Percentiles rank a stretch among this genome's conserved stretches.
Evolutionary conservation across 805 yeast species (phyloP).

Genomic region (Candida sanyiensis): DNA sequence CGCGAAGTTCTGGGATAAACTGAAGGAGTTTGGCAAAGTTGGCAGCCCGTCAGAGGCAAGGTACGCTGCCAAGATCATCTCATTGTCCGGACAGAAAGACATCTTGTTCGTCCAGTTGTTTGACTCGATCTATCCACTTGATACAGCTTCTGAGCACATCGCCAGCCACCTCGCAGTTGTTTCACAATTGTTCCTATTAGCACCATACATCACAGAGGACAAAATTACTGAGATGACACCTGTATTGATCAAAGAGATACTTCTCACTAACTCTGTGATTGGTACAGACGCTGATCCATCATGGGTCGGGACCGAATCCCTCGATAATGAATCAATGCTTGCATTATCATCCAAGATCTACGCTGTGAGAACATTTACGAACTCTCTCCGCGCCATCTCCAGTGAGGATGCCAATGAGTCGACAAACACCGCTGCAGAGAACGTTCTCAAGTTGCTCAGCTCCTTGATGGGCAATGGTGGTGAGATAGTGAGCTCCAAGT

Average conservation of each 20-base stretch:
- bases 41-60: constrained; percentile 61
- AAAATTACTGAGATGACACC: constrained; percentile 54
- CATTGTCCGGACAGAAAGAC: constrained; percentile 41
- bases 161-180: constrained; percentile 54
- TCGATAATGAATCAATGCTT: constrained; percentile 30
- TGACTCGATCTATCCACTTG: constrained; percentile 45
- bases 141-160: constrained; percentile 33
- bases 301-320: constrained; percentile 44
- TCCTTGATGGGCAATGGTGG: constrained; percentile 73
- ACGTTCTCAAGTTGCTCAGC: constrained; percentile 60
- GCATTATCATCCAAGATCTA: constrained; percentile 44
- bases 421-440: constrained; percentile 48
- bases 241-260: constrained; percentile 53
- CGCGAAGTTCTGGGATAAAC: constrained; percentile 34
- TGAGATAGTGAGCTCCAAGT: constrained; percentile 50
- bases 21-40: constrained; percentile 40
- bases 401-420: constrained; percentile 34
- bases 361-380: constrained; percentile 52
- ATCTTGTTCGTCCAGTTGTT: constrained; percentile 35
- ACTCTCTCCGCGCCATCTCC: constrained; percentile 42
- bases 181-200: constrained; percentile 49
- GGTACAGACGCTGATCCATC: constrained; percentile 30
- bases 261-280: constrained; percentile 44
- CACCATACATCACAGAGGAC: constrained; percentile 44
- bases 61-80: constrained; percentile 55